Base-by-base conservation (phyloP, 352 stramenopile genomes). In the Phytophthora melonis region DNA sequence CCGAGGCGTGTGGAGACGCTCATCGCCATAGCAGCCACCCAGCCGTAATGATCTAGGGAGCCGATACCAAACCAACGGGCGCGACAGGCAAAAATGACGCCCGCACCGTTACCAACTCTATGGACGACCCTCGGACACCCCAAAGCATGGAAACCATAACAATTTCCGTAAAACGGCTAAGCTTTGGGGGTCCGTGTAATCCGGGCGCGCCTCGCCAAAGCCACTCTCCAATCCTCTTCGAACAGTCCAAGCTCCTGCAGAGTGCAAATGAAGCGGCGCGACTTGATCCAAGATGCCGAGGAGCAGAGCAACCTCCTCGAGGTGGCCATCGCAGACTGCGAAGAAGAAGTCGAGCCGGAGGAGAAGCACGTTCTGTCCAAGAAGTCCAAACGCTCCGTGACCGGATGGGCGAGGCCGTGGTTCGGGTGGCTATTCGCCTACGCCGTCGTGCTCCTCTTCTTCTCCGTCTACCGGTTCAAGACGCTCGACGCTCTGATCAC, bases 331-430 rank as follows among this genome's bases (percentile, higher is more conserved):
- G 47, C 47, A 9, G 19, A 54, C 13, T 23, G 47, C 19, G 47
- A 54, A 30, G 47, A 54, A 54, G 47, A 25, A 25, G 23, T 54
- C 47, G 47, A 54, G 13, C 47, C 47, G n/a, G 47, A 54, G 47
- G 47, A 54, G 47, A 27, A 54, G n/a, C 47, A 25, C 21, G 19
- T 27, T 16, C n/a, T 16, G 47, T 7, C 13, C 47, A 54, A 54
- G 19, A 54, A 25, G 23, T 25, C n/a, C 8, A 54, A 54, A 18
- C n/a, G 4, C 6, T 4, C 41, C 41, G 41, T 50, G 14, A 27
- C 47, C 25, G 10, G 47, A 54, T 54, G 18, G 47, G 14, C 47
- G n/a, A 25, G 19, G 19, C 47, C 47, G n/a, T 54, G 47, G 47
- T 27, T 54, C 47, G 47, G 47, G 47, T 54, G 47, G 47, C 21